Conservation (phyloP, 2,329 filamentous ascomycete genomes). For the Fusarium pininemorale region DNA sequence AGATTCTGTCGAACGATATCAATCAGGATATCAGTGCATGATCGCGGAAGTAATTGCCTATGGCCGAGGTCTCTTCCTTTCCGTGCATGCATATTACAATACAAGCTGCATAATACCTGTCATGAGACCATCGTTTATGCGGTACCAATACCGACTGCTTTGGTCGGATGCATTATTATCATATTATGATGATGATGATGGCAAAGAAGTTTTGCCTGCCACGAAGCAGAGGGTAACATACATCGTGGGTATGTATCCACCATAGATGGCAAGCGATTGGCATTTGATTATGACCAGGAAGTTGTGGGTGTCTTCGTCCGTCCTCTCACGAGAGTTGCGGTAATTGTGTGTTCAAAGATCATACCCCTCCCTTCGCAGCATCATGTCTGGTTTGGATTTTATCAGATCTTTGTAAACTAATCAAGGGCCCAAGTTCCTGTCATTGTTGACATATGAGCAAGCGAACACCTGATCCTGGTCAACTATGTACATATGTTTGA, state of each 20-base stretch:
- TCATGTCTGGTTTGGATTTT: conserved; percentile 8
- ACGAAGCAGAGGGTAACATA: background rate
- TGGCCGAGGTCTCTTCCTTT: conserved; percentile 1
- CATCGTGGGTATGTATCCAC: background rate
- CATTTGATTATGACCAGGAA: background rate
- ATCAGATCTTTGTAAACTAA: conserved; percentile 20
- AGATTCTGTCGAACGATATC: conserved; percentile 20
- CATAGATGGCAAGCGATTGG: background rate
- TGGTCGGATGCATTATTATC: background rate
- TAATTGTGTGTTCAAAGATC: background rate
- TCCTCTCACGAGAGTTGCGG: background rate
- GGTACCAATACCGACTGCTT: background rate
- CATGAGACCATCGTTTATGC: conserved; percentile 9
- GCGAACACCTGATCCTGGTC: conserved; percentile 1
- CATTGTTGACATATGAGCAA: conserved; percentile 21
- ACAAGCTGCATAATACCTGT: conserved; percentile 6
- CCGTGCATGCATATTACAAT: conserved; percentile 6
- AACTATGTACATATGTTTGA: background rate
- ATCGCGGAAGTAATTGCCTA: conserved; percentile 6
- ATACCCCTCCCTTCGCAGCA: background rate
- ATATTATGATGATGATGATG: background rate
- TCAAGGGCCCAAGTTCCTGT: background rate
- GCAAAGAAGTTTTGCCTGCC: background rate
- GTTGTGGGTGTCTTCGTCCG: background rate
- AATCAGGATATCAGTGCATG: conserved; percentile 10